Conservation (phyloP, 148 eudicot species). For the Vaccinium darrowii region DNA sequence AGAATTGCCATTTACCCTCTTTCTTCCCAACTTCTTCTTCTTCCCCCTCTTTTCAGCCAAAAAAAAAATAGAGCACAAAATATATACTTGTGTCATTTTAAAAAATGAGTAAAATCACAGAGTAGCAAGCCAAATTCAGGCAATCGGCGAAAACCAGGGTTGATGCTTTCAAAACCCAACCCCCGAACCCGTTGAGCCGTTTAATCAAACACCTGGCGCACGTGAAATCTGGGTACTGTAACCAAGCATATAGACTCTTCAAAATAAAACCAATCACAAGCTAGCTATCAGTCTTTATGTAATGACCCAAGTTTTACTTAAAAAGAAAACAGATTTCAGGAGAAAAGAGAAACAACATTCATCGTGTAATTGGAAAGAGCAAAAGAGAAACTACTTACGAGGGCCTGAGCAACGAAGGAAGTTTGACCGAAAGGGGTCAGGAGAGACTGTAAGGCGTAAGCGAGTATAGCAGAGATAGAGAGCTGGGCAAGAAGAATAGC, state of each 20-base stretch:
- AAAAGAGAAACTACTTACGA: conserved; percentile 15
- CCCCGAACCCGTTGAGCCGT: not conserved
- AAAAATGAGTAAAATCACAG: not conserved
- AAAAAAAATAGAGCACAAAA: no score
- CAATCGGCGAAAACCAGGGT: not conserved
- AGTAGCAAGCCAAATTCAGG: not conserved
- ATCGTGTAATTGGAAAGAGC: not conserved
- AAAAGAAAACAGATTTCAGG: not conserved
- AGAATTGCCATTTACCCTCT: no score
- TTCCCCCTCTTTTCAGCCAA: no score
- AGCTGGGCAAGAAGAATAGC: conserved; percentile 26
- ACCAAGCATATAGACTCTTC: not conserved
- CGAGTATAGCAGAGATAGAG: conserved; percentile 14
- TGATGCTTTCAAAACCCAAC: not conserved
- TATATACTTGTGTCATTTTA: not conserved
- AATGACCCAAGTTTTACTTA: not conserved
- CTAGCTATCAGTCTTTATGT: not conserved
- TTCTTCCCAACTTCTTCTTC: no score
- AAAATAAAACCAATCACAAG: not conserved
- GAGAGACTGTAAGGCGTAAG: conserved; percentile 16
- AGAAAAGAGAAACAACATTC: not conserved
- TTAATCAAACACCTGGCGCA: not conserved
- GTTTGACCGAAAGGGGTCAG: conserved; percentile 35
- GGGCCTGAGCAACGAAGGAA: conserved; percentile 27
- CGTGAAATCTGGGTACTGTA: no score